Conservation (phyloP, 179 eudicot species). For the Spergularia azorica region DNA sequence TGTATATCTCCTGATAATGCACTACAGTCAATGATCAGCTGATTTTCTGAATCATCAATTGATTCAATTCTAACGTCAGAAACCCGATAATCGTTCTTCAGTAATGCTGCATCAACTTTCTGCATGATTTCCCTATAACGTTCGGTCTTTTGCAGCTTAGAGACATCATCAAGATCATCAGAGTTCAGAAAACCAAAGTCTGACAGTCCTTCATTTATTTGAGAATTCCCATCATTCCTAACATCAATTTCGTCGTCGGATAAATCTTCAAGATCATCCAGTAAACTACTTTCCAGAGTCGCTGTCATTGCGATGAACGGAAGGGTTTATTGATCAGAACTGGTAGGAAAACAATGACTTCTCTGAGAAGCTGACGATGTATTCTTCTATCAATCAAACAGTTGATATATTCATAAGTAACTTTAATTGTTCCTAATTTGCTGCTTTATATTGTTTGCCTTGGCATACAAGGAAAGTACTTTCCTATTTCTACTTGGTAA, state of each 20-base stretch:
- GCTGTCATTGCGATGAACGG: constrained; percentile 31
- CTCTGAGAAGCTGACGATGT: no score
- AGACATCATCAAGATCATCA: constrained; percentile 76
- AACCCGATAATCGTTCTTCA: constrained; percentile 40
- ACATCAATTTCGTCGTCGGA: constrained; percentile 67
- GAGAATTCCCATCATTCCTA: constrained; percentile 47
- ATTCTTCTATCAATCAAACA: no score
- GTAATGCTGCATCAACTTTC: constrained; percentile 76
- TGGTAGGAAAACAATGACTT: no score
- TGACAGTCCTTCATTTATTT: constrained; percentile 63
- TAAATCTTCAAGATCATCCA: constrained; percentile 84
- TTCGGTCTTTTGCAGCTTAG: constrained; percentile 70
- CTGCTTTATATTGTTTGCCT: no score
- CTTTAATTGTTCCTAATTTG: no score
- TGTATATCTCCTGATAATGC: constrained; percentile 76
- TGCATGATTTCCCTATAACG: constrained; percentile 70
- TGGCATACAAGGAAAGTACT: no score
- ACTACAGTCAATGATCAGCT: constrained; percentile 72
- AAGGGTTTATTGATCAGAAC: no score
- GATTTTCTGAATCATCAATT: constrained; percentile 83
- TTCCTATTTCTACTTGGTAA: no score
- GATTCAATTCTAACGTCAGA: constrained; percentile 55
- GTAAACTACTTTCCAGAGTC: constrained; percentile 71
- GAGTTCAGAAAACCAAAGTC: constrained; percentile 69
- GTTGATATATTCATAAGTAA: no score